Percentiles rank a stretch among this genome's conserved stretches.
Evolutionary conservation across 192 early-diverging fungal species (phyloP).

Genomic region (Umbelopsis sp.): DNA sequence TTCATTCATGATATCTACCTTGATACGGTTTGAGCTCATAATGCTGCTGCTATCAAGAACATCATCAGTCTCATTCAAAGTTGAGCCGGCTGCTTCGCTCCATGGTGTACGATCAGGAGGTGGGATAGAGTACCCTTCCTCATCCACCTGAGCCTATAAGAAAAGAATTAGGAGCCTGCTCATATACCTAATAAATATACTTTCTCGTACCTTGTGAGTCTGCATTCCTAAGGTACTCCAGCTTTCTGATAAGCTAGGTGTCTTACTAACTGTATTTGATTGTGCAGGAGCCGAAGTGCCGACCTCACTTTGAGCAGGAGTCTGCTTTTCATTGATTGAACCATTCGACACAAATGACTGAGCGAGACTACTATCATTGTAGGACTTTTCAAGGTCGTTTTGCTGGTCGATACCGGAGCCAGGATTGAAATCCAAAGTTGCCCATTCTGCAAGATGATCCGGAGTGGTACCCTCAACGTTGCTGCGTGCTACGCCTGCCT

Average conservation of each 20-base stretch:
- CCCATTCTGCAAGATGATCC: conserved; percentile 19
- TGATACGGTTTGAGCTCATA: conserved; percentile 33
- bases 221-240: conserved; percentile 15
- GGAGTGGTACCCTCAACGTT: conserved; percentile 1
- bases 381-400: neutral
- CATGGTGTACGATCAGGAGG: conserved; percentile 49
- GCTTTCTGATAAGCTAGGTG: conserved; percentile 17
- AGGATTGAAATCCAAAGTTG: conserved; percentile 11
- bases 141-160: conserved; percentile 47
- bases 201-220: neutral
- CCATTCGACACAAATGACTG: conserved; percentile 1
- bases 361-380: conserved; percentile 18
- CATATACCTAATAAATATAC: no score
- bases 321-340: neutral
- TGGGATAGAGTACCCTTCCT: conserved; percentile 57
- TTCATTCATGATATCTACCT: conserved; percentile 46
- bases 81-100: conserved; percentile 23
- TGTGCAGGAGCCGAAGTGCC: neutral
- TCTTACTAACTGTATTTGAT: neutral
- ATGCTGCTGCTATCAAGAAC: conserved; percentile 36
- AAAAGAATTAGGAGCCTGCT: neutral
- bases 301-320: neutral
- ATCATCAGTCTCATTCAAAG: conserved; percentile 40
- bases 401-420: neutral
- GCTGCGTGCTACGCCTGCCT: conserved; percentile 8